phyloP scores from a whole-genome alignment of 805 yeast genomes.

The Candida nitratophila region DNA sequence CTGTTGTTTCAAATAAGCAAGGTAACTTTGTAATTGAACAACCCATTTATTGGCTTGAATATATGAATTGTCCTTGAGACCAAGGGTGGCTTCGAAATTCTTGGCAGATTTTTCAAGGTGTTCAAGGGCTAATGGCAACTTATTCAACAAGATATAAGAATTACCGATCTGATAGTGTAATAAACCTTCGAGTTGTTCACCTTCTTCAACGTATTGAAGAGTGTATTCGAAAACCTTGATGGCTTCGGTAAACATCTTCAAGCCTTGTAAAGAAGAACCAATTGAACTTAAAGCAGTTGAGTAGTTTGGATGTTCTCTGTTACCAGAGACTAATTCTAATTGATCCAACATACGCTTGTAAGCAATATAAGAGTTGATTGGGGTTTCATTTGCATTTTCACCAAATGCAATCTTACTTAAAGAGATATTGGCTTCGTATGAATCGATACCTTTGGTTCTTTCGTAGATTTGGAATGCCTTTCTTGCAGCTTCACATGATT shows the following conservation, averaged over 20 bases:
- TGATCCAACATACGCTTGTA: constrained; percentile 52
- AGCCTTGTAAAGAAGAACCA: constrained; percentile 50
- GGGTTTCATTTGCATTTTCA: constrained; percentile 56
- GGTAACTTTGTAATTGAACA: constrained; percentile 44
- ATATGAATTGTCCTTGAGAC: constrained; percentile 62
- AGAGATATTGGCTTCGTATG: constrained; percentile 65
- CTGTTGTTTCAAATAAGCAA: constrained; percentile 38
- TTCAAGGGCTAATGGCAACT: constrained; percentile 49
- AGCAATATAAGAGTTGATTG: constrained; percentile 54
- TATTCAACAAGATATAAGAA: constrained; percentile 43
- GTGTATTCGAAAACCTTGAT: constrained; percentile 47
- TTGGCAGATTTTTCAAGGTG: constrained; percentile 49
- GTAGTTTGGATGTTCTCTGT: constrained; percentile 57
- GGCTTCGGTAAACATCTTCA: constrained; percentile 42
- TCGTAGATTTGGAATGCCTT: constrained; percentile 69
- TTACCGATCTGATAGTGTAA: constrained; percentile 66
- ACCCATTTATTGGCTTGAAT: constrained; percentile 63
- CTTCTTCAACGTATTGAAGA: constrained; percentile 37
- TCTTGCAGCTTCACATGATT: constrained; percentile 60
- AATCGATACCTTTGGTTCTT: constrained; percentile 75
- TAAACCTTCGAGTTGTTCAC: constrained; percentile 52
- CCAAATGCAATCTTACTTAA: constrained; percentile 68
- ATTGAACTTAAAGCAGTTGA: constrained; percentile 57
- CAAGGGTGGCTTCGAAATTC: constrained; percentile 50
- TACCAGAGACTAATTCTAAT: constrained; percentile 53